These are phyloP conservation scores for Tolypocladium pustulatum DNA, from an alignment of 2,329 filamentous ascomycete species.

Conservation along the genomic window DNA sequence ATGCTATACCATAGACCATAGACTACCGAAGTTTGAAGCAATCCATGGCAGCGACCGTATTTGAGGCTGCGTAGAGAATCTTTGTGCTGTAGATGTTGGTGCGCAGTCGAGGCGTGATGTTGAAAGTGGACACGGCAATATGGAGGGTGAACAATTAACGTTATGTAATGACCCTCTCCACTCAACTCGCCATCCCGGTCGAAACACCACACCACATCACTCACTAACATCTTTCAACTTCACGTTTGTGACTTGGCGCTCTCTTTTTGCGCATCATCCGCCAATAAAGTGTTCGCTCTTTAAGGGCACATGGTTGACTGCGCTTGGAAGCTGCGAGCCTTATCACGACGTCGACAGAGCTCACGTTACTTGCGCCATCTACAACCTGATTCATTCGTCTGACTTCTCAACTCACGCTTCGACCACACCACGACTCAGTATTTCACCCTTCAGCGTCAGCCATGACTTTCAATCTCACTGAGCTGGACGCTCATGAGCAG, in stretches of 20 bases:
- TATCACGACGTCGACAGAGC: background rate
- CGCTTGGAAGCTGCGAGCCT: background rate
- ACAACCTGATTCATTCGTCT: background rate
- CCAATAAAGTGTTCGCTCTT: background rate
- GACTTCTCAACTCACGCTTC: background rate
- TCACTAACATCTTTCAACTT: background rate
- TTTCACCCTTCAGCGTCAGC: background rate
- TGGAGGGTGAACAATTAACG: background rate
- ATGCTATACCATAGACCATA: background rate
- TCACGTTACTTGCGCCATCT: background rate
- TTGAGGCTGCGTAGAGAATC: background rate
- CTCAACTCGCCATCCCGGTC: background rate
- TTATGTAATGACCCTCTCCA: conserved; percentile 1
- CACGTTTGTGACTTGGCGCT: background rate
- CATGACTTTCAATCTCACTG: conserved; percentile 18
- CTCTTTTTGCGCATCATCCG: background rate
- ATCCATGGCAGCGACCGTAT: background rate
- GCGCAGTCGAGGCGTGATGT: background rate
- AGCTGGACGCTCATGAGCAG: conserved; percentile 66
- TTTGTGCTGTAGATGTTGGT: background rate
- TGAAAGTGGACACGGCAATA: background rate
- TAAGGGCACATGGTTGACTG: background rate
- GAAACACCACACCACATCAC: background rate
- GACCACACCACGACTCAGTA: background rate
- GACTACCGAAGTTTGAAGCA: background rate